phyloP scores from a whole-genome alignment of 495 filamentous ascomycete species.

The Hyaloscypha variabilis region DNA sequence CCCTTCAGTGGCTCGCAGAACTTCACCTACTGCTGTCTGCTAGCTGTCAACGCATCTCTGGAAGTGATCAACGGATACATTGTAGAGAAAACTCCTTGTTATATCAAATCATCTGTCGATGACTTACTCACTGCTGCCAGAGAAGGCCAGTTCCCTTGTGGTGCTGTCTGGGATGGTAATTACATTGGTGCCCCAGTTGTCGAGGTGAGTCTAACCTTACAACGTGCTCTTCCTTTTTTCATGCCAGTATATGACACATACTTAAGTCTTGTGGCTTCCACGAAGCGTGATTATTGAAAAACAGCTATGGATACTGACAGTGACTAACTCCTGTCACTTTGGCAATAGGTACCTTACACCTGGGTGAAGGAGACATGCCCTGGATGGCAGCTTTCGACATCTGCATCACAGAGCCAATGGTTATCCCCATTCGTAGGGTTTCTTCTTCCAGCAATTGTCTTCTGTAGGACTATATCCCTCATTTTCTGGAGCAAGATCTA shows the following conservation, averaged over 20 bases:
- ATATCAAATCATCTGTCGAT: conserved; percentile 8
- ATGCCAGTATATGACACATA: too few relatives aligned
- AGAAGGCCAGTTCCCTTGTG: conserved; percentile 39
- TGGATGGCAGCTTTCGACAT: conserved; percentile 29
- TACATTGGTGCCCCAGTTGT: conserved; percentile 34
- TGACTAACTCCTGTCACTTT: too few relatives aligned
- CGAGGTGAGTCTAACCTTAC: too few relatives aligned
- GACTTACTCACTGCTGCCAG: conserved; percentile 6
- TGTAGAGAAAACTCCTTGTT: not conserved
- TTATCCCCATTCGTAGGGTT: conserved; percentile 31
- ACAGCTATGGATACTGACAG: too few relatives aligned
- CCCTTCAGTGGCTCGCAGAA: conserved; percentile 18
- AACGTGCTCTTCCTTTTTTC: too few relatives aligned
- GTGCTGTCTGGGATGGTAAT: conserved; percentile 36
- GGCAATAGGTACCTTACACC: too few relatives aligned
- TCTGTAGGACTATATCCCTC: conserved; percentile 16
- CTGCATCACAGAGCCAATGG: conserved; percentile 22
- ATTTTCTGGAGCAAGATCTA: not conserved
- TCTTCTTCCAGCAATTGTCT: conserved; percentile 33
- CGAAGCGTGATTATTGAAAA: too few relatives aligned
- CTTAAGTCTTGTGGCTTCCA: too few relatives aligned
- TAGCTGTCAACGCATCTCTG: conserved; percentile 22
- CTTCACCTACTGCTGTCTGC: conserved; percentile 26
- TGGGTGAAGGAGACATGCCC: conserved; percentile 29
- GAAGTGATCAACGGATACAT: conserved; percentile 6